Evolutionary conservation across 148 eudicot species (phyloP).

Genomic region (Fagopyrum tataricum): DNA sequence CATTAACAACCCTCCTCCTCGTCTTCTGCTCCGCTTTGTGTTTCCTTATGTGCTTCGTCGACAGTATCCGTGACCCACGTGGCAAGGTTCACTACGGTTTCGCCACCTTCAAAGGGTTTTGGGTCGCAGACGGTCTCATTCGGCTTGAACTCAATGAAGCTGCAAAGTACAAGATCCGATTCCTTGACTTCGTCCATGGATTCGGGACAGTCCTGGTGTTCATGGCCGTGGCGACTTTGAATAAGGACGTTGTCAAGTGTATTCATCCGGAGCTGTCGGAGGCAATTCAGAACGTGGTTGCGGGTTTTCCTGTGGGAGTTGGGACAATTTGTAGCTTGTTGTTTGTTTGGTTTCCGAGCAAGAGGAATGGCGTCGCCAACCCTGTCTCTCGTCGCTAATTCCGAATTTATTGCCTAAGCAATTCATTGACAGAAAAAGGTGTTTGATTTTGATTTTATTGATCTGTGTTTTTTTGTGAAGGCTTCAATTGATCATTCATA

Average conservation of each 20-base stretch:
- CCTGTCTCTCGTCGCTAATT: slow-evolving; percentile 2
- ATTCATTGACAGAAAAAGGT: neutral
- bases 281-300: slow-evolving; percentile 29
- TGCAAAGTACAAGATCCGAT: slow-evolving; percentile 32
- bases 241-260: slow-evolving; percentile 63
- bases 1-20: slow-evolving; percentile 29
- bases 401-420: too few relatives aligned
- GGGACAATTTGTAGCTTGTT: slow-evolving; percentile 58
- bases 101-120: slow-evolving; percentile 54
- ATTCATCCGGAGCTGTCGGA: slow-evolving; percentile 55
- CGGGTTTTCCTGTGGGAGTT: slow-evolving; percentile 41
- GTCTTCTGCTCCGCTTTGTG: slow-evolving; percentile 36
- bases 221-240: slow-evolving; percentile 17
- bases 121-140: slow-evolving; percentile 46
- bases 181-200: slow-evolving; percentile 63
- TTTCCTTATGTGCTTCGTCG: slow-evolving; percentile 53
- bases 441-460: neutral
- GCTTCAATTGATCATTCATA: neutral
- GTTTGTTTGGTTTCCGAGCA: slow-evolving; percentile 56
- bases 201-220: slow-evolving; percentile 32
- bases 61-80: slow-evolving; percentile 50
- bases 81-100: slow-evolving; percentile 75
- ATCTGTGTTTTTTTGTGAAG: neutral
- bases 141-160: slow-evolving; percentile 20
- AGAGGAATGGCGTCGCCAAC: slow-evolving; percentile 37